Conservation (phyloP, 2,329 filamentous ascomycete species). For the Fusarium succisae region DNA sequence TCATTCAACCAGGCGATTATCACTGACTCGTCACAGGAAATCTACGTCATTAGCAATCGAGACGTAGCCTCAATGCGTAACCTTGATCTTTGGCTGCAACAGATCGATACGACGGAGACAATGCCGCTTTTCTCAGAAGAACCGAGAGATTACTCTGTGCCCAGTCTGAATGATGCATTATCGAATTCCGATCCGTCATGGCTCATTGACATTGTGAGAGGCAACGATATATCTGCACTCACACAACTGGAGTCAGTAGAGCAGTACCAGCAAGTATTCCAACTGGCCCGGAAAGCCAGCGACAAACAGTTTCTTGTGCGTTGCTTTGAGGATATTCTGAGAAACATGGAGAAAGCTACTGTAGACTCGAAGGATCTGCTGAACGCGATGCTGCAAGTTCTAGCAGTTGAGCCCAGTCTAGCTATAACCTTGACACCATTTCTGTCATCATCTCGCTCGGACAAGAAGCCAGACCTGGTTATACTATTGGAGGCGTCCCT, state of each 20-base stretch:
- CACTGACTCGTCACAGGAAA: not conserved
- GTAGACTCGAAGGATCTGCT: not conserved
- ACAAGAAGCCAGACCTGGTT: accelerated
- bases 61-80: not conserved
- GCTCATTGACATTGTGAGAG: not conserved
- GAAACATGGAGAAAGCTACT: not conserved
- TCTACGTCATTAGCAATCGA: slow-evolving; percentile 3
- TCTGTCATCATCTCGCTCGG: not conserved
- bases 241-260: not conserved
- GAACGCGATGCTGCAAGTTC: not conserved
- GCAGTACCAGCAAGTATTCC: not conserved
- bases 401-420: not conserved
- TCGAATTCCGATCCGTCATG: not conserved
- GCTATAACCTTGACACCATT: not conserved
- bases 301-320: not conserved
- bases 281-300: not conserved
- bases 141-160: not conserved
- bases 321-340: not conserved
- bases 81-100: not conserved
- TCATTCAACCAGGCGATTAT: accelerated
- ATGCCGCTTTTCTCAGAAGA: not conserved
- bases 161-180: accelerated
- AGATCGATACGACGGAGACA: not conserved
- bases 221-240: not conserved
- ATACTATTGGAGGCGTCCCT: not conserved